phyloP scores from a whole-genome alignment of 768 basidiomycete genomes.

The Termitomyces sp. region DNA sequence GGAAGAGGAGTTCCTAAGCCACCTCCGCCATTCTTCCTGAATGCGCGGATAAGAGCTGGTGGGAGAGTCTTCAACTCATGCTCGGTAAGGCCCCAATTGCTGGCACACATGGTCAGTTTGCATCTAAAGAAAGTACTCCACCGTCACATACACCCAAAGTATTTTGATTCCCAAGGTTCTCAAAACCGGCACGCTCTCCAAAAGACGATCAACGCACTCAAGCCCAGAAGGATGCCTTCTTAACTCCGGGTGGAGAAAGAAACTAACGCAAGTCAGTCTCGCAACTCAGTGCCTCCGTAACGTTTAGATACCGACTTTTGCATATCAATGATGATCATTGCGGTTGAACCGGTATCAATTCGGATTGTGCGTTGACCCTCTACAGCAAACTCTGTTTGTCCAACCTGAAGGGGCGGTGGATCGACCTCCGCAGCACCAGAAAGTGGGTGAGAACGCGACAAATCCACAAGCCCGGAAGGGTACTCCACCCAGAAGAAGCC shows the following conservation, averaged over 20 bases:
- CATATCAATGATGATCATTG: constrained; percentile 69
- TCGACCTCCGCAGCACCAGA: constrained; percentile 14
- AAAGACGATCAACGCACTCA: constrained; percentile 52
- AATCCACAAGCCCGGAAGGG: constrained; percentile 58
- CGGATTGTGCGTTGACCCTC: constrained; percentile 49
- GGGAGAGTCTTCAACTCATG: constrained; percentile 60
- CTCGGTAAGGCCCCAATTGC: constrained; percentile 72
- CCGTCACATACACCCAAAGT: constrained; percentile 55
- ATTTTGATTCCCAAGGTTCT: constrained; percentile 41
- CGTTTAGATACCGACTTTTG: constrained; percentile 50
- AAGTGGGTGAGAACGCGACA: constrained; percentile 47
- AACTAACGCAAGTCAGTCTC: constrained; percentile 31
- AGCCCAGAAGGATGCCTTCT: constrained; percentile 52
- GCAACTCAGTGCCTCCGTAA: background rate
- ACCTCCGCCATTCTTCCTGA: constrained; percentile 42
- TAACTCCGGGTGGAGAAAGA: constrained; percentile 62
- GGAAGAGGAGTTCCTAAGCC: constrained; percentile 56
- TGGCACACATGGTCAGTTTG: constrained; percentile 18
- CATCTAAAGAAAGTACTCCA: background rate
- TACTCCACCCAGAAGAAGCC: constrained; percentile 68
- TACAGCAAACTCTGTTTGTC: constrained; percentile 53
- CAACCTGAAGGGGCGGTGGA: constrained; percentile 28
- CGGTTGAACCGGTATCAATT: constrained; percentile 45
- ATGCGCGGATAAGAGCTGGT: constrained; percentile 54
- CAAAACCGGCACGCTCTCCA: constrained; percentile 44